A percentile compares a stretch with the other conserved stretches of the same genome.
Evolutionary conservation across 2,329 filamentous ascomycete genomes (phyloP).

Genomic region (Aspergillus pseudoterreus): DNA sequence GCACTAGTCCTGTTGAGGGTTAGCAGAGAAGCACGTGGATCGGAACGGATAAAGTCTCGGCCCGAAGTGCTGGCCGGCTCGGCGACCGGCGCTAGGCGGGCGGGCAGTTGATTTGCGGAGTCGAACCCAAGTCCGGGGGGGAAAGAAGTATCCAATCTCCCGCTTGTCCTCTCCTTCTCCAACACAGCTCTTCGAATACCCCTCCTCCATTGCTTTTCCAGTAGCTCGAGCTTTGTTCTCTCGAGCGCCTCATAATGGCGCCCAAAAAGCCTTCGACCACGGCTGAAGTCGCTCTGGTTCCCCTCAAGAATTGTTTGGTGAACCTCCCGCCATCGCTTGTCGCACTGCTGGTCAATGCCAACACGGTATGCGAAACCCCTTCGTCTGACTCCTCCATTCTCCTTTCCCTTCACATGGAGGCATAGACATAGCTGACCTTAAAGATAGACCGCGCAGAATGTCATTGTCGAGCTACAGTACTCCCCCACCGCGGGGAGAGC

Average conservation of each 20-base stretch:
- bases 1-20: slow-evolving; percentile 12
- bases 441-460: slow-evolving; percentile 81
- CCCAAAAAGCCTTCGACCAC: slow-evolving; percentile 57
- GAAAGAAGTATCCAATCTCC: slow-evolving; percentile 20
- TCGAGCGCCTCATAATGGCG: slow-evolving; percentile 33
- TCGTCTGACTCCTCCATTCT: background rate
- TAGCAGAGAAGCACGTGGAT: slow-evolving; percentile 18
- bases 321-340: slow-evolving; percentile 86
- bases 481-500: slow-evolving; percentile 55
- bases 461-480: slow-evolving; percentile 86
- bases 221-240: slow-evolving; percentile 3
- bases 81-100: slow-evolving; percentile 17
- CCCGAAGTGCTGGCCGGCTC: slow-evolving; percentile 21
- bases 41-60: slow-evolving; percentile 34
- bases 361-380: slow-evolving; percentile 62
- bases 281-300: slow-evolving; percentile 79
- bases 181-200: background rate
- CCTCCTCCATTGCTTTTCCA: slow-evolving; percentile 10
- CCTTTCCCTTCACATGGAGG: slow-evolving; percentile 16
- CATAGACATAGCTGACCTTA: background rate
- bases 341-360: slow-evolving; percentile 78
- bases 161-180: slow-evolving; percentile 8
- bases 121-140: slow-evolving; percentile 19
- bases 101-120: slow-evolving; percentile 22
- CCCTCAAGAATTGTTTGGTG: slow-evolving; percentile 90